Evolutionary conservation across 2,329 filamentous ascomycete species (phyloP).

Genomic region (Chrysosporium queenslandicum): DNA sequence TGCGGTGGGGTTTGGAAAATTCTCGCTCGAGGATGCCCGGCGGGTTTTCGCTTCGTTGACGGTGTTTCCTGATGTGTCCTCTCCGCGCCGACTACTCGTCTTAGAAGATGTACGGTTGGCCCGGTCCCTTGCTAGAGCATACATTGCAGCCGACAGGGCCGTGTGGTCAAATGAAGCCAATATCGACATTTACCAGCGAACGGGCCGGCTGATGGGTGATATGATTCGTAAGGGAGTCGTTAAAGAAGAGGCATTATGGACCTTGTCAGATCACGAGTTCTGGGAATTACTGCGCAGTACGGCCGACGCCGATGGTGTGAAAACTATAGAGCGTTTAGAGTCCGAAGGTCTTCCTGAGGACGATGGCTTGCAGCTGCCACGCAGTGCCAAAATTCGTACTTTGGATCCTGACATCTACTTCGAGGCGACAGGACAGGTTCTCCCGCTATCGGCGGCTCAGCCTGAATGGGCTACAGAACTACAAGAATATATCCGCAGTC

Average conservation of each 20-base stretch:
- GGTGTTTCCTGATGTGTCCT: not conserved
- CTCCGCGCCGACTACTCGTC: not conserved
- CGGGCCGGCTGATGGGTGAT: not conserved
- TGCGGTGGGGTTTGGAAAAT: not conserved
- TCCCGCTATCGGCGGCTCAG: not conserved
- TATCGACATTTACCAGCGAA: constrained; percentile 6
- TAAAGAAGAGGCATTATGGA: not conserved
- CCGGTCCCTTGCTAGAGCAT: not conserved
- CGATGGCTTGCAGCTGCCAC: not conserved
- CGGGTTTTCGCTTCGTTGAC: not conserved
- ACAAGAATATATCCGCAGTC: not conserved
- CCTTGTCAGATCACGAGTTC: not conserved
- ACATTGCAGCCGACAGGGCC: not conserved
- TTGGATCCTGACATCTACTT: not conserved
- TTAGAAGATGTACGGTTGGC: not conserved
- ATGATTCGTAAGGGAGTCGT: not conserved
- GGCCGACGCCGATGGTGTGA: not conserved
- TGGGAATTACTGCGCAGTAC: not conserved
- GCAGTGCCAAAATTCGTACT: not conserved
- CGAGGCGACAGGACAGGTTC: not conserved
- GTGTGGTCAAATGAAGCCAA: constrained; percentile 6
- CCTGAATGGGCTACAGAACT: not conserved
- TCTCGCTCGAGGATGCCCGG: not conserved
- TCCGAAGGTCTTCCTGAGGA: not conserved
- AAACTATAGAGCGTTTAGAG: not conserved